Conservation (phyloP, 139 green algal species). For the Gonium pectorale region DNA sequence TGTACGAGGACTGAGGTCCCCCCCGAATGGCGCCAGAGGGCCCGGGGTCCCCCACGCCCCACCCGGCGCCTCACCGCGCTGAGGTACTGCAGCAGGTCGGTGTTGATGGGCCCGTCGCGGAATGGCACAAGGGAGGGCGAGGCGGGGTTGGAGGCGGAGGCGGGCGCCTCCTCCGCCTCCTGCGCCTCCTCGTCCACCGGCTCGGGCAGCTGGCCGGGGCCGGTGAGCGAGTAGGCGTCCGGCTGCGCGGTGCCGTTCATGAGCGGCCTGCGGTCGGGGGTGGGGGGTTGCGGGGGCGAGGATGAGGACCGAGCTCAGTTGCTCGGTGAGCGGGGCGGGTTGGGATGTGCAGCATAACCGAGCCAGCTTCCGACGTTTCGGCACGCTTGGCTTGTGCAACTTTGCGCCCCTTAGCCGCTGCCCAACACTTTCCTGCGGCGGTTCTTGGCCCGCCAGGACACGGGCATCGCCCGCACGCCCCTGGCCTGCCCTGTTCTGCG, state of each 20-base stretch:
- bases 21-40: too few species aligned
- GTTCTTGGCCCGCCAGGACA: too few species aligned
- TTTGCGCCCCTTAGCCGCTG: too few species aligned
- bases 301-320: not conserved
- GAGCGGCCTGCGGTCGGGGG: constrained; percentile 10
- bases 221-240: not conserved
- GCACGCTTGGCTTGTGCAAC: too few species aligned
- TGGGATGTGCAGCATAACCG: not conserved
- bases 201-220: not conserved
- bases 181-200: not conserved
- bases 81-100: constrained; percentile 38
- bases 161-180: not conserved
- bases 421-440: too few species aligned
- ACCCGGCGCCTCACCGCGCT: not conserved
- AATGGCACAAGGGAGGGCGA: too few species aligned
- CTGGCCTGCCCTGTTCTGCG: not conserved
- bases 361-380: not conserved
- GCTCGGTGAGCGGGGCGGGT: not conserved
- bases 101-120: constrained; percentile 21
- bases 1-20: too few species aligned
- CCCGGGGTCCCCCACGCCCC: not conserved
- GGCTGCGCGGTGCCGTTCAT: constrained; percentile 5
- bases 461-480: too few species aligned
- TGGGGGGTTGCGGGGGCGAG: not conserved
- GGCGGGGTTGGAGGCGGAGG: not conserved